Percentiles rank a stretch among this genome's conserved stretches.
These are phyloP conservation scores for Limonium bicolor DNA, from an alignment of 148 eudicot genomes.

Conservation along the genomic window DNA sequence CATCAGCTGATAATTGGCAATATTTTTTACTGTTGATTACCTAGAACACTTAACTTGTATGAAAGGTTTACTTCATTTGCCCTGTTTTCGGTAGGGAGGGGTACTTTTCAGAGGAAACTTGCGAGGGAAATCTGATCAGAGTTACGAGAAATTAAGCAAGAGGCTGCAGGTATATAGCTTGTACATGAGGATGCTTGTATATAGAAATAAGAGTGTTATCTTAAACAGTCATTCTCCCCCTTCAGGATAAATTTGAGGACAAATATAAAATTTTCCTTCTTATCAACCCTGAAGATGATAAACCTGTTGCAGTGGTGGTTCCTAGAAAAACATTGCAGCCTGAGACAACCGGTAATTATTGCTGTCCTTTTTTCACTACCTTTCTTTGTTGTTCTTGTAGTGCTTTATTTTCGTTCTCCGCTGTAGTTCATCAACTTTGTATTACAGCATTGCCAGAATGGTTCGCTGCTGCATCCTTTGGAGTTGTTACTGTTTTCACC, in stretches of 20 bases:
- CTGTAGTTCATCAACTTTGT: conserved; percentile 1
- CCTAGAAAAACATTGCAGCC: conserved; percentile 83
- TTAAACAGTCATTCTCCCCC: conserved; percentile 6
- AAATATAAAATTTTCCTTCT: conserved; percentile 74
- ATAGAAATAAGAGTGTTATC: too few species aligned
- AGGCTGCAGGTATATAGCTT: conserved; percentile 54
- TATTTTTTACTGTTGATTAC: neutral
- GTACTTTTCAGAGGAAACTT: conserved; percentile 88
- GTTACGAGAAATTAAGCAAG: conserved; percentile 71
- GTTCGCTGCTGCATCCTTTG: conserved; percentile 93
- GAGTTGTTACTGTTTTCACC: conserved; percentile 89
- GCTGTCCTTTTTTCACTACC: neutral
- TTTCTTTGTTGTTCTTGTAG: neutral
- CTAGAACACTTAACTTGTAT: neutral
- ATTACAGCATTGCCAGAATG: conserved; percentile 88
- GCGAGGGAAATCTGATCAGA: conserved; percentile 66
- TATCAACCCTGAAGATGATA: conserved; percentile 95
- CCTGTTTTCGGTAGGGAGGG: conserved; percentile 61
- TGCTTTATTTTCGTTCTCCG: conserved; percentile 3
- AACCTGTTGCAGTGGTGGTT: conserved; percentile 96
- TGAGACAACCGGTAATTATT: conserved; percentile 61
- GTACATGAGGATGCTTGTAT: too few species aligned
- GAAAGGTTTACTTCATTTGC: neutral
- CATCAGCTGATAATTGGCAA: neutral
- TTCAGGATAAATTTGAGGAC: conserved; percentile 86